Percentiles rank a stretch among this genome's conserved stretches.
phyloP scores from a whole-genome alignment of 2,329 filamentous ascomycete genomes.

The Fusarium citri region DNA sequence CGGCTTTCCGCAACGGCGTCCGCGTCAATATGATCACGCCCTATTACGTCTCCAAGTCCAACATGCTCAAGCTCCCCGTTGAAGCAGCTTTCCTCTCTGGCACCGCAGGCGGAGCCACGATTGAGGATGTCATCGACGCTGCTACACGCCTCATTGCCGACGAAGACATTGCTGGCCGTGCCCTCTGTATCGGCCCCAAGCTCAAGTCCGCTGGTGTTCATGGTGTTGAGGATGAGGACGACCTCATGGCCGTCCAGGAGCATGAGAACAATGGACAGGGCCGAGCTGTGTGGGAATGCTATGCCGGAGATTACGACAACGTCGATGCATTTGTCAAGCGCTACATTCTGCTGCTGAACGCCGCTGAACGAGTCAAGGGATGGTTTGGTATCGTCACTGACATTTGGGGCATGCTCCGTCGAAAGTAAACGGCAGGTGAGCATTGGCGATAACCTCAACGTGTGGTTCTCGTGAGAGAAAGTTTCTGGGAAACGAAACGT shows the following conservation, averaged over 20 bases:
- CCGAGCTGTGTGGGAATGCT: slow-evolving; percentile 69
- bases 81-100: slow-evolving; percentile 68
- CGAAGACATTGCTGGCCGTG: slow-evolving; percentile 65
- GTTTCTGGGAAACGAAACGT: neutral
- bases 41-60: slow-evolving; percentile 73
- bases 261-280: slow-evolving; percentile 55
- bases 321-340: slow-evolving; percentile 67
- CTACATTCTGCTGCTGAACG: slow-evolving; percentile 66
- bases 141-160: slow-evolving; percentile 71
- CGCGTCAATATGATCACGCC: slow-evolving; percentile 75
- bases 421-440: slow-evolving; percentile 29
- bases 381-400: slow-evolving; percentile 62
- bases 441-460: neutral
- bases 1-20: slow-evolving; percentile 60
- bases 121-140: slow-evolving; percentile 72
- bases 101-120: slow-evolving; percentile 58
- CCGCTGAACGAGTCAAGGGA: slow-evolving; percentile 60
- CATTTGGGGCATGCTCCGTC: slow-evolving; percentile 38
- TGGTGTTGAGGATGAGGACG: slow-evolving; percentile 51
- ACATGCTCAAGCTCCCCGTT: slow-evolving; percentile 58
- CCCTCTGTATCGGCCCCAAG: slow-evolving; percentile 68
- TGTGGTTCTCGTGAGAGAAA: neutral
- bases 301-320: slow-evolving; percentile 68
- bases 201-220: slow-evolving; percentile 48
- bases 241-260: slow-evolving; percentile 38